Evolutionary conservation across 768 basidiomycete genomes (phyloP).

Genomic region (Myochromella boudieri): DNA sequence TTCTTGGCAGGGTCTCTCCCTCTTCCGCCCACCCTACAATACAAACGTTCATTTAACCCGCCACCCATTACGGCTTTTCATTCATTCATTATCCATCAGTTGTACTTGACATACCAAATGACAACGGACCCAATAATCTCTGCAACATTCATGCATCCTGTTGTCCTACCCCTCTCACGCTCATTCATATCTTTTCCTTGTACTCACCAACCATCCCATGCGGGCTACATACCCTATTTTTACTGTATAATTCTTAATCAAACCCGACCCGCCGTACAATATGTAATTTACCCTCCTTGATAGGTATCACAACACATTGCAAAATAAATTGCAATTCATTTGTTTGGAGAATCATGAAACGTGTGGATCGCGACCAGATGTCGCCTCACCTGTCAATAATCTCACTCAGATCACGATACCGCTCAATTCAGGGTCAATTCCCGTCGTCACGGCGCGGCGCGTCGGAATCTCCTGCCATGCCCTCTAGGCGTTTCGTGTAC

Average conservation of each 20-base stretch:
- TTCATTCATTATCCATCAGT: constrained; percentile 5
- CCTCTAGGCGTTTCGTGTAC: no score
- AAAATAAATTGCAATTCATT: no score
- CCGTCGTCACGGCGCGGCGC: neutral
- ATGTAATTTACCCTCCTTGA: no score
- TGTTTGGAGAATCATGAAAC: no score
- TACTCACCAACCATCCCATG: neutral
- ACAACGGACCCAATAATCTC: neutral
- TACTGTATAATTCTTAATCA: constrained; percentile 12
- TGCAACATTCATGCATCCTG: neutral
- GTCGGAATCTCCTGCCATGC: constrained; percentile 1
- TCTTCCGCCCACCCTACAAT: neutral
- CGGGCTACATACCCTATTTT: constrained; percentile 2
- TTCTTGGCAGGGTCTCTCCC: constrained; percentile 7
- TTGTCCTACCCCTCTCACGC: neutral
- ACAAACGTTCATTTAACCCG: constrained; percentile 6
- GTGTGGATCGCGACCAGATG: no score
- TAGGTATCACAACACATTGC: no score
- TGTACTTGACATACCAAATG: constrained; percentile 7
- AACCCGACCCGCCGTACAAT: neutral
- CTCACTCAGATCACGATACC: no score
- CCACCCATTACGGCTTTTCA: constrained; percentile 1
- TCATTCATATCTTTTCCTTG: neutral
- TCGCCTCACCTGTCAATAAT: no score
- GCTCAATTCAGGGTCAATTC: no score